A percentile compares a stretch with the other conserved stretches of the same genome.
Evolutionary conservation across 352 stramenopile species (phyloP).

Genomic region (Pythium phragmitis): DNA sequence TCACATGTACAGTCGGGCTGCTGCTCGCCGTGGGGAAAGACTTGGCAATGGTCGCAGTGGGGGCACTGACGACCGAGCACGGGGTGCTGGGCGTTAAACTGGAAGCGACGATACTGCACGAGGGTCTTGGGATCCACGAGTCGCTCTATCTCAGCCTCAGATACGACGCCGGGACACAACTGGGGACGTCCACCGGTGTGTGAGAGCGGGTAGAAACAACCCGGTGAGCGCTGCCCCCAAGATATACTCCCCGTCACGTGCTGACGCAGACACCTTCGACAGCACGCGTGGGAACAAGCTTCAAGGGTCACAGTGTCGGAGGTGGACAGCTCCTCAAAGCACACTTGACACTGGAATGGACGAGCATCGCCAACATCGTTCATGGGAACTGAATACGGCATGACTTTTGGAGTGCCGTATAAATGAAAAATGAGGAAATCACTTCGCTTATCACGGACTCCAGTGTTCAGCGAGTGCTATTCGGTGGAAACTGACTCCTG

Average conservation of each 20-base stretch:
- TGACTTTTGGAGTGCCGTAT: too few species aligned
- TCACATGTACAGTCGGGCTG: background rate
- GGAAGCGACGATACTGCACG: background rate
- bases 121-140: conserved; percentile 3
- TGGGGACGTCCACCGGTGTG: background rate
- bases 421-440: too few species aligned
- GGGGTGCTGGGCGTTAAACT: background rate
- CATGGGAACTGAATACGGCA: too few species aligned
- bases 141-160: background rate
- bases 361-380: too few species aligned
- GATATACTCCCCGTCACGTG: conserved; percentile 2
- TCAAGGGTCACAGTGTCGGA: background rate
- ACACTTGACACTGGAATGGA: background rate
- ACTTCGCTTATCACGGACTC: too few species aligned
- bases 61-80: conserved; percentile 1
- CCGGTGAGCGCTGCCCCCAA: background rate
- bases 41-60: background rate
- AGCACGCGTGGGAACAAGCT: conserved; percentile 1
- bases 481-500: too few species aligned
- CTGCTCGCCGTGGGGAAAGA: background rate
- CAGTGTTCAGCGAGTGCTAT: too few species aligned
- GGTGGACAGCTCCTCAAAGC: background rate
- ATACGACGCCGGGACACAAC: background rate
- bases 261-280: background rate
- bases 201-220: background rate